Evolutionary conservation across 495 filamentous ascomycete species (phyloP).

Genomic region (Talaromyces wortmannii): DNA sequence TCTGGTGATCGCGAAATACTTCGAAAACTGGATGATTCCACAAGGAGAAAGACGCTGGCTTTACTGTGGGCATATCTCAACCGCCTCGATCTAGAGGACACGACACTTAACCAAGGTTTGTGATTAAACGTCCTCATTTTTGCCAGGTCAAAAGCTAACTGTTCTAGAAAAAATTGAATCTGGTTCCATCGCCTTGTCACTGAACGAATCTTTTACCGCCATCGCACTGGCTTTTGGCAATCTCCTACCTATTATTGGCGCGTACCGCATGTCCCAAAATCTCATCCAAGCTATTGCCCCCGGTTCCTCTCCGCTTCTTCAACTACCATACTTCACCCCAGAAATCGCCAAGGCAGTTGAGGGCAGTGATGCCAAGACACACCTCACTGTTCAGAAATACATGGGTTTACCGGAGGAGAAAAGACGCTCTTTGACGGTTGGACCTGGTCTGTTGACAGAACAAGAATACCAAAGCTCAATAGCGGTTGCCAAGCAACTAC

Average conservation of each 20-base stretch:
- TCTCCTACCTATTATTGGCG: slow-evolving; percentile 69
- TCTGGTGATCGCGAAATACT: slow-evolving; percentile 52
- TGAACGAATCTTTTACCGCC: slow-evolving; percentile 79
- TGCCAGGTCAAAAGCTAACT: no score
- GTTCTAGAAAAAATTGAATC: slow-evolving; percentile 62
- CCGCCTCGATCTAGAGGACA: slow-evolving; percentile 70
- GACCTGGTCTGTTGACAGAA: slow-evolving; percentile 64
- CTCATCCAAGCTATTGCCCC: slow-evolving; percentile 86
- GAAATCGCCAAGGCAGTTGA: slow-evolving; percentile 69
- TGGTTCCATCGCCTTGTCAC: slow-evolving; percentile 73
- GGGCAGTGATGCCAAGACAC: slow-evolving; percentile 61
- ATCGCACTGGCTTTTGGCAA: slow-evolving; percentile 85
- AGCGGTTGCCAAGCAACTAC: slow-evolving; percentile 71
- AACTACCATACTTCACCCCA: slow-evolving; percentile 83
- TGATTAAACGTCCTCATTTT: not conserved
- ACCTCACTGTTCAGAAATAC: slow-evolving; percentile 76
- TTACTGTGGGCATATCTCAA: slow-evolving; percentile 94
- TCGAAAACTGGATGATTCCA: slow-evolving; percentile 68
- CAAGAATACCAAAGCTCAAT: slow-evolving; percentile 71
- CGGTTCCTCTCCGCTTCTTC: slow-evolving; percentile 76
- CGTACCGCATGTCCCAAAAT: slow-evolving; percentile 76
- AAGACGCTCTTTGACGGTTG: slow-evolving; percentile 60
- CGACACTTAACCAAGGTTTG: slow-evolving; percentile 64
- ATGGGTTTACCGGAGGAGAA: slow-evolving; percentile 73
- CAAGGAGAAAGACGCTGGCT: slow-evolving; percentile 76